These are phyloP conservation scores for Debaryomycetaceae sp. DNA, from an alignment of 1,139 yeast species.

Conservation along the genomic window DNA sequence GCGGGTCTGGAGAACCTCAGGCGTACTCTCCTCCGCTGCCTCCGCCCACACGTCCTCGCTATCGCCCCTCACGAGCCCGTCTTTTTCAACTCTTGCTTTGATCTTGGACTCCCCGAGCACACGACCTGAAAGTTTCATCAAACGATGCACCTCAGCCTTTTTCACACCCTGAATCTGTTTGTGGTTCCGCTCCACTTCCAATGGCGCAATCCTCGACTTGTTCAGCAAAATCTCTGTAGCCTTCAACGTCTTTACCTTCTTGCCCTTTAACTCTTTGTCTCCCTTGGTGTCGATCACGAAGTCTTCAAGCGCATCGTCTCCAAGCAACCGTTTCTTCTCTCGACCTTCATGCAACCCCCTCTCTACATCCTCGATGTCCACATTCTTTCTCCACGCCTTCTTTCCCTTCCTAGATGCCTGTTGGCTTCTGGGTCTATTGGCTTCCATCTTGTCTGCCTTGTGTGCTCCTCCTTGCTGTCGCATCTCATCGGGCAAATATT, in stretches of 20 bases:
- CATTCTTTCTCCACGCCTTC: constrained; percentile 94
- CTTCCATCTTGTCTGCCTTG: constrained; percentile 9
- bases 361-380: constrained; percentile 78
- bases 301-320: constrained; percentile 48
- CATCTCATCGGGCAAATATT: constrained; percentile 1
- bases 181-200: constrained; percentile 37
- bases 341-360: constrained; percentile 63
- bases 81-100: constrained; percentile 53
- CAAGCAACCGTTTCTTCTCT: constrained; percentile 66
- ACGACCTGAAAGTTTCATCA: constrained; percentile 80
- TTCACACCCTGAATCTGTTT: constrained; percentile 62
- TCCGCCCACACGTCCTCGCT: constrained; percentile 69
- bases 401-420: constrained; percentile 81
- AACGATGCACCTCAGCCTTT: constrained; percentile 60
- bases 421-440: constrained; percentile 13
- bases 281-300: constrained; percentile 76
- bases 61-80: constrained; percentile 55
- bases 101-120: constrained; percentile 53
- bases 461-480: neutral
- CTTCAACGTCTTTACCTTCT: constrained; percentile 47
- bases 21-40: constrained; percentile 25
- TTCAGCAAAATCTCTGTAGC: constrained; percentile 71
- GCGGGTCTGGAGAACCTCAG: constrained; percentile 36
- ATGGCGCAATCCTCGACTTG: constrained; percentile 76
- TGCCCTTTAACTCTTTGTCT: constrained; percentile 31